A percentile compares a stretch with the other conserved stretches of the same genome.
phyloP scores from a whole-genome alignment of 108 stramenopile genomes.

The Cyclotella atomus region DNA sequence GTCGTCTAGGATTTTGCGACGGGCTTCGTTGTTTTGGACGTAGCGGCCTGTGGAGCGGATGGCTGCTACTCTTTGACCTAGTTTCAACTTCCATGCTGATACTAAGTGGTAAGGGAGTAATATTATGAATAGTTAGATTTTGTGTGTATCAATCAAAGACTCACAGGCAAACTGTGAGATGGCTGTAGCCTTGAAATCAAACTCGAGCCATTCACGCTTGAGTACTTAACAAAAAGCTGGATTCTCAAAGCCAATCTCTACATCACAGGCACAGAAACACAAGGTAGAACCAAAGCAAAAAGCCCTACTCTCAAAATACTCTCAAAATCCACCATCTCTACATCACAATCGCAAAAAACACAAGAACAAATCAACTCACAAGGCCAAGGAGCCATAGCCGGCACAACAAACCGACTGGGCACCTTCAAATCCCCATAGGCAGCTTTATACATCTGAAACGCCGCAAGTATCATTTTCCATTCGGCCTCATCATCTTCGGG shows the following conservation, averaged over 20 bases:
- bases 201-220: neutral
- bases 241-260: too few relatives aligned
- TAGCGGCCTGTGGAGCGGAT: slow-evolving; percentile 86
- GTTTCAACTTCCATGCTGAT: slow-evolving; percentile 73
- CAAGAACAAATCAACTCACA: slow-evolving; percentile 42
- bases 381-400: slow-evolving; percentile 85
- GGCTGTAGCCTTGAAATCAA: too few relatives aligned
- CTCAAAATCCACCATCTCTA: too few relatives aligned
- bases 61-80: slow-evolving; percentile 76
- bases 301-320: too few relatives aligned
- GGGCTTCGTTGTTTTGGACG: slow-evolving; percentile 62
- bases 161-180: too few relatives aligned
- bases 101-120: slow-evolving; percentile 25
- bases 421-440: slow-evolving; percentile 90
- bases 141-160: too few relatives aligned
- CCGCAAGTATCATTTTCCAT: slow-evolving; percentile 72
- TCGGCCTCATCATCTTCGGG: slow-evolving; percentile 63
- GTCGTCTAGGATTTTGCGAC: slow-evolving; percentile 73
- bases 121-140: too few relatives aligned
- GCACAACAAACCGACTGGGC: slow-evolving; percentile 82
- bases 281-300: too few relatives aligned
- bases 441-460: slow-evolving; percentile 88
- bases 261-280: too few relatives aligned
- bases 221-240: too few relatives aligned
- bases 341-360: too few relatives aligned